Conservation (phyloP, 495 filamentous ascomycete genomes). For the Aspergillus saccharolyticus region DNA sequence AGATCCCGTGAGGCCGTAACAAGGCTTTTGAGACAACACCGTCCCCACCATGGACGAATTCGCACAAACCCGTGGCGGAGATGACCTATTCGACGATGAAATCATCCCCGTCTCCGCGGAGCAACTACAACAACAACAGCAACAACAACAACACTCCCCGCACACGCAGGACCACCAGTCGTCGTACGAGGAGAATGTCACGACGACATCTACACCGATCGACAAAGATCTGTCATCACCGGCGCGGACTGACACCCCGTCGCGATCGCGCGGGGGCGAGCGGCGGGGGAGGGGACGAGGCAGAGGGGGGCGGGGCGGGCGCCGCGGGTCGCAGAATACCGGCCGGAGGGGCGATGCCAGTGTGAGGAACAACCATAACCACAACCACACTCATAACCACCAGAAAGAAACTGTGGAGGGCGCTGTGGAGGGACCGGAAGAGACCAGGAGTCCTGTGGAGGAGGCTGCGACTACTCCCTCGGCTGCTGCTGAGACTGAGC, state of each 20-base stretch:
- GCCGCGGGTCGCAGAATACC: slow-evolving; percentile 28
- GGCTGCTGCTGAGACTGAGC: background rate
- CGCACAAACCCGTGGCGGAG: slow-evolving; percentile 60
- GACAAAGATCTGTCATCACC: slow-evolving; percentile 12
- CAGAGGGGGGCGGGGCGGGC: slow-evolving; percentile 29
- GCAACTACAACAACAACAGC: slow-evolving; percentile 29
- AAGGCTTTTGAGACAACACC: slow-evolving; percentile 21
- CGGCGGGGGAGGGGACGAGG: slow-evolving; percentile 34
- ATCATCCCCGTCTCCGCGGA: slow-evolving; percentile 54
- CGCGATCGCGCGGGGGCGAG: slow-evolving; percentile 34
- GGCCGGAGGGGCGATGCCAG: slow-evolving; percentile 27
- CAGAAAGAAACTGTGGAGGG: slow-evolving; percentile 14
- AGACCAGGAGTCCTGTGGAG: slow-evolving; percentile 22
- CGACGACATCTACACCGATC: slow-evolving; percentile 13
- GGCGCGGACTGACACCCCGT: slow-evolving; percentile 17
- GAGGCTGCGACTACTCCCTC: slow-evolving; percentile 9
- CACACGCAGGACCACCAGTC: slow-evolving; percentile 3
- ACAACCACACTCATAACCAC: slow-evolving; percentile 18
- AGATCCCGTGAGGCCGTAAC: slow-evolving; percentile 7
- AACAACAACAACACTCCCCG: slow-evolving; percentile 1
- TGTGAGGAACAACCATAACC: slow-evolving; percentile 16
- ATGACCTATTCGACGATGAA: slow-evolving; percentile 70
- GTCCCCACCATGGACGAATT: slow-evolving; percentile 40
- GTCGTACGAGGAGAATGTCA: slow-evolving; percentile 12
- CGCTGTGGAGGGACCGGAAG: slow-evolving; percentile 12